Base-by-base conservation (phyloP, 164 flowering plant genomes). In the Stephania cephalantha region DNA sequence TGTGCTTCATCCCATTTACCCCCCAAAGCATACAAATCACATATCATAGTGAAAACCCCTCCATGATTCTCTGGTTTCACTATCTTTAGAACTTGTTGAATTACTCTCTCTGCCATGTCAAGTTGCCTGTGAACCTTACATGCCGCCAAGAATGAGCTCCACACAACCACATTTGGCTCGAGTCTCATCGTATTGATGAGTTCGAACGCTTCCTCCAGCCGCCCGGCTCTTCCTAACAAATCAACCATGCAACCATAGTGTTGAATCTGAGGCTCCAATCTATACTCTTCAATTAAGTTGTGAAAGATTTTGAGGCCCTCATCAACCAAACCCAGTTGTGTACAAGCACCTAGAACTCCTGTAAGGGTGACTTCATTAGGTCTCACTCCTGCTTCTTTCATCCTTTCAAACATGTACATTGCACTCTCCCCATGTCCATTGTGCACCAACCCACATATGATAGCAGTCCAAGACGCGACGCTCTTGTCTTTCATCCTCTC, bases 221-320 rank as follows among this genome's bases (percentile, higher is more conserved):
- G 46, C 35, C 94, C 97, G 4, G 88, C 89, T 76, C 83, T 88
- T 13, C 93, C 89, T 66, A 82, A 77, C 80, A 89, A 63, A 80
- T 87, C 86, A n/a, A 89, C 88, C 88, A 89, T 84, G 87, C 92
- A 87, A 1, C 90, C 92, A 70, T 84, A 88, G 67, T 89, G 90
- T 55, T 88, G 89, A 78, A 89, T 85, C 77, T 82, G 80, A 0
- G 82, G 85, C 58, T 86, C 86, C 55, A 88, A 72, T 4, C 83
- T 85, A 61, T 65, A 81, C 73, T 83, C 82, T 71, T 80, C 77
- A 71, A 85, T 80, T 89, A 85, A 79, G 50, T 74, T 78, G 4
- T 53, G 12, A 70, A 83, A 87, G 68, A 82, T 78, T 29, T 79
- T 76, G 0, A 75, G 79, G 8, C 88, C 90, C 70, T 86, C 85